Conservation (phyloP, 345 rosid species). For the Pseudoturritis turrita region DNA sequence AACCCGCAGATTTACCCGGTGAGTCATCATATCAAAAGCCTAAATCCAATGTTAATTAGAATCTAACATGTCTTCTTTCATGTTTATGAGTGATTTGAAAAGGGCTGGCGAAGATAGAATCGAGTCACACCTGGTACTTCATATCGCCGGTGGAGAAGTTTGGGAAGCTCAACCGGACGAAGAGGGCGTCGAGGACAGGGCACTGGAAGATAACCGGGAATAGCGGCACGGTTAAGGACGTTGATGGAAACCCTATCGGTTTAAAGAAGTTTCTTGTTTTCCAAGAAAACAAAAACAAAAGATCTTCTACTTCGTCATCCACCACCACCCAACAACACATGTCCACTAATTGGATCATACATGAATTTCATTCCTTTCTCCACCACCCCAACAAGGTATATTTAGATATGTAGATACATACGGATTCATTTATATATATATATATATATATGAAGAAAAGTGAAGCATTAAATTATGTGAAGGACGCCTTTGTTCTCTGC, state of each 20-base stretch:
- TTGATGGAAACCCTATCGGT: conserved; percentile 19
- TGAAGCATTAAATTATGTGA: not conserved
- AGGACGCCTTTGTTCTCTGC: conserved; percentile 26
- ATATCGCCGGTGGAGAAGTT: conserved; percentile 26
- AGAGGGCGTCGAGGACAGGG: conserved; percentile 19
- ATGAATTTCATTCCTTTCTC: conserved; percentile 29
- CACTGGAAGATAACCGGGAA: conserved; percentile 31
- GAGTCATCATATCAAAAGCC: not conserved
- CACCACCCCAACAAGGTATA: conserved; percentile 24
- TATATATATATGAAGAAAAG: not conserved
- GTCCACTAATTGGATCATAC: conserved; percentile 18
- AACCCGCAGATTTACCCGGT: conserved; percentile 25
- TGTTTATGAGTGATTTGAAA: not conserved
- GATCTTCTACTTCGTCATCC: not conserved
- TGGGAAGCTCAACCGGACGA: conserved; percentile 19
- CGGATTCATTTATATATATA: not conserved
- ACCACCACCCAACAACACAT: not conserved
- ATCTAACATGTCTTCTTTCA: not conserved
- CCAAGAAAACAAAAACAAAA: conserved; percentile 14
- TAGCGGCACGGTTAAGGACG: conserved; percentile 13
- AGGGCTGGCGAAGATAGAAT: conserved; percentile 27
- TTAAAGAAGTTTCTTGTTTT: conserved; percentile 28
- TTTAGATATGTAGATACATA: not conserved
- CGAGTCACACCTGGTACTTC: conserved; percentile 26
- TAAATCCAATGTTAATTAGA: not conserved